phyloP scores from a whole-genome alignment of 192 early-diverging fungal genomes.

The Gonapodya prolifera region DNA sequence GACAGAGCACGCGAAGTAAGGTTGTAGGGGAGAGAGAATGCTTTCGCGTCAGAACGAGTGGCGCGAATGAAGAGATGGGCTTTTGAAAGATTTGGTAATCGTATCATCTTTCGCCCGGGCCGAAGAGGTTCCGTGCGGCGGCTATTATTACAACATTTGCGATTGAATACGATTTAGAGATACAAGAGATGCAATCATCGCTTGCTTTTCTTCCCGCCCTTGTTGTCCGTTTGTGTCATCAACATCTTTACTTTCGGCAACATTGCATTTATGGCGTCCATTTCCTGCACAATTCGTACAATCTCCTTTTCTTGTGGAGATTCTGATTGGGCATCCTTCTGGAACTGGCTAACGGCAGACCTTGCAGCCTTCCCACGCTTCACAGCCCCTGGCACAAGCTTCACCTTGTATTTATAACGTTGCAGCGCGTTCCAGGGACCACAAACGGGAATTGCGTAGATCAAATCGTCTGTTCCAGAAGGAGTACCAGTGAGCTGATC shows the following conservation, averaged over 20 bases:
- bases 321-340: constrained; percentile 14
- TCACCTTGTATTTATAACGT: constrained; percentile 89
- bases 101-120: too few relatives aligned
- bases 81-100: too few relatives aligned
- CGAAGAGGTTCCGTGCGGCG: too few relatives aligned
- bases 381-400: constrained; percentile 75
- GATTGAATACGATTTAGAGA: too few relatives aligned
- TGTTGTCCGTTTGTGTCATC: constrained; percentile 1
- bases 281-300: constrained; percentile 6
- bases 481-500: constrained; percentile 76
- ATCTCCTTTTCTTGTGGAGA: constrained; percentile 13
- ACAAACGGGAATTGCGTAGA: constrained; percentile 82
- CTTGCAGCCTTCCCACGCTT: constrained; percentile 85
- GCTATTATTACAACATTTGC: too few relatives aligned
- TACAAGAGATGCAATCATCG: too few relatives aligned
- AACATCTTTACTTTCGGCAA: constrained; percentile 21
- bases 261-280: constrained; percentile 18
- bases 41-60: too few relatives aligned
- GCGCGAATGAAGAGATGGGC: too few relatives aligned
- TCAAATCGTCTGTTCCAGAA: constrained; percentile 60
- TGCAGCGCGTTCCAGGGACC: constrained; percentile 78
- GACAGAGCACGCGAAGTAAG: too few relatives aligned
- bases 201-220: background rate
- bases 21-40: too few relatives aligned
- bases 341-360: constrained; percentile 28